Evolutionary conservation across 257 asterid species (phyloP), one percentile per base, ranked within the genome.

Genomic region (Solanum pennellii): DNA sequence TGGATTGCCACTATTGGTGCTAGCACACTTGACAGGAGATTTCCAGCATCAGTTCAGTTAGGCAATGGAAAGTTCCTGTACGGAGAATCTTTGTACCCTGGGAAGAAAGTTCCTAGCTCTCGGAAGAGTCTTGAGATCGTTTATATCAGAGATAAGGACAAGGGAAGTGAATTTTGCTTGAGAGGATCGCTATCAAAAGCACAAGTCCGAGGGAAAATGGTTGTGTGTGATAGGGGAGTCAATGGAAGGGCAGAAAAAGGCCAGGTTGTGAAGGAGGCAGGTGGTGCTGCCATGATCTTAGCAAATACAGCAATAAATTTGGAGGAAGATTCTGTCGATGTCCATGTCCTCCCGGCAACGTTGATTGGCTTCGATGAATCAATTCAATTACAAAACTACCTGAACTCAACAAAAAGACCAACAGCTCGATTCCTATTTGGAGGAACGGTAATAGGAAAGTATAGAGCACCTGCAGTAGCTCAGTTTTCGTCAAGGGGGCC

Each of bases 161-260:
- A 33, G 42, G 97, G 94, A 82, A 95, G 98, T 29, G 97, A 88
- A 56, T 94, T 94, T 86, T 95, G 98, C 91, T 18, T 94, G 82
- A 90, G 91, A 87, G 99, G 99, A 80, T 90, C 98, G 27, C 95
- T 96, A 52, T 93, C 98, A 20, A 88, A 66, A 37, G 93, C 88
- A 13, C 88, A 82, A 87, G 95, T 93, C 11, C 90, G 83, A 12
- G 98, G 98, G 7, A 96, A 95, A 89, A 92, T 94, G 93, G 98
- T 96, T 39, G 91, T 95, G 47, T 96, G 99, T 76, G 96, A 95
- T 89, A 91, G 98, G 7, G 99, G 98, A 2, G 87, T 95, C 14
- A 96, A 96, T 11, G 98, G 98, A 85, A 90, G 99, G 88, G 95
- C 97, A 1, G 98, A 96, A 91, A 96, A 96, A 89, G 98, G 98